Conservation (phyloP, 192 early-diverging fungal genomes). For the Coemansia sp. region DNA sequence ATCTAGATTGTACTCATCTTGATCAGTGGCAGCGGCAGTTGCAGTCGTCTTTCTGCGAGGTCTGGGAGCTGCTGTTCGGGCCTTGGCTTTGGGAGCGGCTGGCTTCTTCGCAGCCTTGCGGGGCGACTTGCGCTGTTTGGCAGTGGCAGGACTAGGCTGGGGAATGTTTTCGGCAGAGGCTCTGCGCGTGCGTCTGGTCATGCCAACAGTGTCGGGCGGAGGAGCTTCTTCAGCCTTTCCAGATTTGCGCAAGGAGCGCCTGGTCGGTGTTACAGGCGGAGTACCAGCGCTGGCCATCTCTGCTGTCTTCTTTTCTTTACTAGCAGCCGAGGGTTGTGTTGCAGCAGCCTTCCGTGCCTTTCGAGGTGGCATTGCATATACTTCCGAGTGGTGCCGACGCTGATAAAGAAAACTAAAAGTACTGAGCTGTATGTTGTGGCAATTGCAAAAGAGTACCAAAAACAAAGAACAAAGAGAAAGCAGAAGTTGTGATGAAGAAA, state of each 20-base stretch:
- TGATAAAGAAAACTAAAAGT: too few relatives aligned
- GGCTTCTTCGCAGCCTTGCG: not conserved
- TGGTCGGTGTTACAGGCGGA: constrained; percentile 7
- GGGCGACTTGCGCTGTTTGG: constrained; percentile 20
- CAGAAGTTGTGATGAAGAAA: not conserved
- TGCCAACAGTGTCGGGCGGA: constrained; percentile 32
- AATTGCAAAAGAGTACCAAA: not conserved
- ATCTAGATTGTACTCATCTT: not conserved
- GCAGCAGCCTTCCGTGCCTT: constrained; percentile 14
- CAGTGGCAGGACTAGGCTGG: constrained; percentile 1
- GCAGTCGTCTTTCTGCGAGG: not conserved
- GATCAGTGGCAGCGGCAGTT: not conserved
- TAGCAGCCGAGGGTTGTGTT: not conserved
- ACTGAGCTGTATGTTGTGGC: too few relatives aligned
- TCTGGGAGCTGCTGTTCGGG: not conserved
- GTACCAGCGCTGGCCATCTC: not conserved
- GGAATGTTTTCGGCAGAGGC: constrained; percentile 4
- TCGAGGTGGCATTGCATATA: constrained; percentile 22
- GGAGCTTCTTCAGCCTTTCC: constrained; percentile 1
- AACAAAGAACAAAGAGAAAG: not conserved
- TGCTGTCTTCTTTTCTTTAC: not conserved
- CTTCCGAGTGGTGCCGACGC: too few relatives aligned
- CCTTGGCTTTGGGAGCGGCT: not conserved
- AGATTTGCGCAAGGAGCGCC: not conserved
- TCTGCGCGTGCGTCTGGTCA: constrained; percentile 22